Evolutionary conservation across 2,329 filamentous ascomycete species (phyloP), one percentile per base, ranked within the genome.

Genomic region (Paecilomyces fulvus): DNA sequence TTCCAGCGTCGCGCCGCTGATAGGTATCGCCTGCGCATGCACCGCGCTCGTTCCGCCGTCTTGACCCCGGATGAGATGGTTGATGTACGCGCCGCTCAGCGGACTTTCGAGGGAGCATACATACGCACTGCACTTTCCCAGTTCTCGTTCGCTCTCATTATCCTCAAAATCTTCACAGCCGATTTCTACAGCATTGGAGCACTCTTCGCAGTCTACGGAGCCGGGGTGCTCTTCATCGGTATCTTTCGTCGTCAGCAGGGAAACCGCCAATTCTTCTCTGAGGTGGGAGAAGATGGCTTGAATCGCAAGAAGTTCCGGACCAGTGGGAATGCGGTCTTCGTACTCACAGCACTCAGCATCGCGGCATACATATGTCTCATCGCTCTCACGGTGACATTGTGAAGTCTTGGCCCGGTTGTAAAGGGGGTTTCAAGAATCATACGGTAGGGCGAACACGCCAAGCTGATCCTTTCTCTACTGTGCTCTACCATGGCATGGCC

Each of bases 141-240:
- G 68, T 97, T 97, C 77, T 92, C 89, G 56, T 97, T 99, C 73
- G 87, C 92, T 20, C 85, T 99, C 52, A 86, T 99, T 60, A 89
- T 99, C 54, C 84, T 96, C 63, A 96, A 95, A 77, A 95, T 99
- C 73, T 97, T 99, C 77, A 96, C 91, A 8, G 83, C 86, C 54
- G 94, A 97, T 70, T 97, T 99, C 78, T 97, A 97, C 75, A 85
- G 88, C 63, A 96, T 96, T 60, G 94, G 94, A n/a, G 94, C 94
- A 6, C 80, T 99, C 30, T 96, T 96, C 70, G 92, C 94, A 49
- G 86, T 90, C 52, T 97, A 97, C 68, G 94, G 92, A 11, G 85
- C 87, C 3, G 89, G 90, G 6, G 83, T 99, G 51, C 78, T 97
- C 68, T 79, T 89, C 25, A 90, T 95, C 58, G 88, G 90, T 64